Base-by-base conservation (phyloP, 805 yeast species). In the Metschnikowia vanudenii region DNA sequence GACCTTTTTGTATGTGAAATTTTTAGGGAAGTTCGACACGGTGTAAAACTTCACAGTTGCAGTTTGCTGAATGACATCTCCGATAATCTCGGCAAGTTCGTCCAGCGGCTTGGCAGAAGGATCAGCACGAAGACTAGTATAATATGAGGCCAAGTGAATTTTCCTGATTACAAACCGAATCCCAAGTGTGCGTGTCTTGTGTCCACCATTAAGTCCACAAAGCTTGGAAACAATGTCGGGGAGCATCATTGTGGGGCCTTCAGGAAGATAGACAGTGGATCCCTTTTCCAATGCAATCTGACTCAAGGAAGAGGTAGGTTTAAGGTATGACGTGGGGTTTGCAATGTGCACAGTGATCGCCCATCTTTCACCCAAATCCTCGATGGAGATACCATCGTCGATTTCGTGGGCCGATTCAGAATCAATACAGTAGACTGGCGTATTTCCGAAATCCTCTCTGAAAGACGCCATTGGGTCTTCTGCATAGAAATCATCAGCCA, bases 341-440 rank as follows among this genome's bases (percentile, higher is more conserved):
- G 98, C 97, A 51, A 92, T 80, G 62, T 86, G 96, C 1, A 89
- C 74, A 26, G 84, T 77, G 4, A 91, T 54, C 9, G 70, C 66
- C 54, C 68, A 79, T 2, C 43, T 42, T 22, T 53, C 51, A 24
- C 56, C 57, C 2, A 59, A 43, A 3, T 50, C 52, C 37, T 69
- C 69, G 16, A 92, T 69, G 1, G 96, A 80, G 22, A 92, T 74
- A 39, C 97, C 99, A 65, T 92, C 99, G 64, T 92, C 99, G 49
- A 94, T 85, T 63, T 94, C 98, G 54, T 85, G 84, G 0, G 98
- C 96, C 35, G 74, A 75, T 3, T 71, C 79, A 2, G 84, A 75
- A 65, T 94, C 99, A 48, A 92, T 88, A 65, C 97, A 90, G 61
- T 81, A 92, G 1, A 90, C 82, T 0, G 79, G 75, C 11, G 76